A percentile compares a stretch with the other conserved stretches of the same genome.
phyloP scores from a whole-genome alignment of 2,329 filamentous ascomycete species.

The Calonectria honghensis region DNA sequence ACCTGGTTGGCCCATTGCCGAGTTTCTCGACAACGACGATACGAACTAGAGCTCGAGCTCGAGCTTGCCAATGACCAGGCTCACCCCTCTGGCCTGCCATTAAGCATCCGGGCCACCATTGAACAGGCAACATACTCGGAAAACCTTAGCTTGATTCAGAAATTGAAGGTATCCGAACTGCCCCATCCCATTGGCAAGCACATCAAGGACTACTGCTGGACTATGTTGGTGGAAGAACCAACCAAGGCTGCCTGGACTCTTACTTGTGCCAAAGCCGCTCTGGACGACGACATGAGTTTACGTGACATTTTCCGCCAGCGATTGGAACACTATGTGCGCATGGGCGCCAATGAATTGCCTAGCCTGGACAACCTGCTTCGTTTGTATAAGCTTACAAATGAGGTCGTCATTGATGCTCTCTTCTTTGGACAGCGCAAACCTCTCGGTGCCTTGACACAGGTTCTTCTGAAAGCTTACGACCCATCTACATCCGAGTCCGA shows the following conservation, averaged over 20 bases:
- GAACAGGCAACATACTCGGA: slow-evolving; percentile 41
- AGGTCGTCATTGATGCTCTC: slow-evolving; percentile 27
- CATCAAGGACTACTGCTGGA: slow-evolving; percentile 36
- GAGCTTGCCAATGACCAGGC: slow-evolving; percentile 28
- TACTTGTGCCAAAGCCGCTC: slow-evolving; percentile 25
- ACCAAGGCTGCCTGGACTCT: slow-evolving; percentile 40
- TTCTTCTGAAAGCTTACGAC: slow-evolving; percentile 28
- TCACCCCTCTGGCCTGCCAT: slow-evolving; percentile 28
- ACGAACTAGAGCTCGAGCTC: slow-evolving; percentile 36
- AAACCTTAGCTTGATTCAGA: slow-evolving; percentile 40
- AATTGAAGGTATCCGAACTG: slow-evolving; percentile 9
- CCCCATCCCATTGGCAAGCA: slow-evolving; percentile 29
- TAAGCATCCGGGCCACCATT: slow-evolving; percentile 40
- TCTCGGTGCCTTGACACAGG: slow-evolving; percentile 21
- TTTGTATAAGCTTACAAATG: slow-evolving; percentile 28
- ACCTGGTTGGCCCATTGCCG: slow-evolving; percentile 40
- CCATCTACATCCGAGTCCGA: slow-evolving; percentile 31
- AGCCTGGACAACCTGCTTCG: slow-evolving; percentile 38
- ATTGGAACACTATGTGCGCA: slow-evolving; percentile 32
- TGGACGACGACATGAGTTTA: slow-evolving; percentile 32
- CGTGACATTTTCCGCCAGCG: slow-evolving; percentile 32
- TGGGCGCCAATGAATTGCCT: slow-evolving; percentile 32
- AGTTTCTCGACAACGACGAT: slow-evolving; percentile 32
- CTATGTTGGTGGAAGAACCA: slow-evolving; percentile 38
- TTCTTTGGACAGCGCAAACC: slow-evolving; percentile 40